Evolutionary conservation across 2,329 filamentous ascomycete species (phyloP).

Genomic region (Hymenoscyphus albidus): DNA sequence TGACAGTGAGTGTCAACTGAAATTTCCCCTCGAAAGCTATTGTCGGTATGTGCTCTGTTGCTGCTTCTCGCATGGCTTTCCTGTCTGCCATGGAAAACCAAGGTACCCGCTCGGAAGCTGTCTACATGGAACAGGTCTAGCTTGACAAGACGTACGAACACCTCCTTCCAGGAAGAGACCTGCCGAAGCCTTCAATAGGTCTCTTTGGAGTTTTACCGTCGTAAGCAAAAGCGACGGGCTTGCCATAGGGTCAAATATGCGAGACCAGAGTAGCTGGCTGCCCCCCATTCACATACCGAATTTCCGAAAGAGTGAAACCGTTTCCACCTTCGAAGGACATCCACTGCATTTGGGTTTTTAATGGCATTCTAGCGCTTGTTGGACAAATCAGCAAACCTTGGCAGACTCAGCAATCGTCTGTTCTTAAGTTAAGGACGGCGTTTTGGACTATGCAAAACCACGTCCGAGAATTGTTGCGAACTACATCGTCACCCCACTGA

Average conservation of each 20-base stretch:
- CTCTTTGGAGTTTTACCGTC: neutral
- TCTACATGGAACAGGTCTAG: too few relatives aligned
- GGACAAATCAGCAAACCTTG: neutral
- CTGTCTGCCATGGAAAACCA: too few relatives aligned
- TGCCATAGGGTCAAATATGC: neutral
- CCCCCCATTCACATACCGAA: neutral
- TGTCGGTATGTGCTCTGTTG: too few relatives aligned
- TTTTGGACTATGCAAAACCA: neutral
- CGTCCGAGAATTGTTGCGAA: neutral
- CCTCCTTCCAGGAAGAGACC: neutral
- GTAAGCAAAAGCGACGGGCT: neutral
- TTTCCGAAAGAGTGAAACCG: neutral
- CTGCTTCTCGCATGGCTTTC: too few relatives aligned
- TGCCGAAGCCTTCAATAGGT: neutral
- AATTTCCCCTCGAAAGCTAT: too few relatives aligned
- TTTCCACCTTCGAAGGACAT: too few relatives aligned
- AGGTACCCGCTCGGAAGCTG: too few relatives aligned
- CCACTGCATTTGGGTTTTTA: neutral
- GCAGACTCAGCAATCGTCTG: neutral
- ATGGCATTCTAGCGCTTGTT: neutral
- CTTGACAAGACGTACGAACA: too few relatives aligned
- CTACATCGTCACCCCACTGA: neutral
- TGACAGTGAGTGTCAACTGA: too few relatives aligned
- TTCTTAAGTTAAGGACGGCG: neutral
- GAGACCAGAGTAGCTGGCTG: neutral